Percentiles rank a stretch among this genome's conserved stretches.
Evolutionary conservation across 306 rosid genomes (phyloP).

Genomic region (Trichosanthes cucumerina): DNA sequence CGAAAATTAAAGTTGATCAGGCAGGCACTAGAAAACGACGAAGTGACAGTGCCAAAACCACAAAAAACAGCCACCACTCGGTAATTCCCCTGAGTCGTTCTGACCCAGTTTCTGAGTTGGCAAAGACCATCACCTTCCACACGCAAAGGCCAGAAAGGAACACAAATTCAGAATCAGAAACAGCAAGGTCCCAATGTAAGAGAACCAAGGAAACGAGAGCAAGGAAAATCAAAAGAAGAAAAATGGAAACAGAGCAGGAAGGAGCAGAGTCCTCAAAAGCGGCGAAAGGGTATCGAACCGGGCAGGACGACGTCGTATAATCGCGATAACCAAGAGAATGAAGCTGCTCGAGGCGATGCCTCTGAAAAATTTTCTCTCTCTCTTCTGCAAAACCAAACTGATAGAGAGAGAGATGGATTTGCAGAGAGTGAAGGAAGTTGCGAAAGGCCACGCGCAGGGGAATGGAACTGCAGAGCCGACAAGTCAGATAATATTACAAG

Average conservation of each 20-base stretch:
- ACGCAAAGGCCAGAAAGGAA: conserved; percentile 5
- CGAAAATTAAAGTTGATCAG: neutral
- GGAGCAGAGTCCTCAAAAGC: neutral
- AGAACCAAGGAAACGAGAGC: neutral
- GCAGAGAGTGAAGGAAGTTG: conserved; percentile 19
- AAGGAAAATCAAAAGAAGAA: neutral
- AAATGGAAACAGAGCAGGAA: neutral
- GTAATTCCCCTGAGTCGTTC: neutral
- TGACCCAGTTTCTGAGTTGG: neutral
- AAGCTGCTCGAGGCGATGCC: conserved; percentile 21
- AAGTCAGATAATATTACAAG: neutral
- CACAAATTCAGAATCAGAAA: neutral
- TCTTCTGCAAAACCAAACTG: neutral
- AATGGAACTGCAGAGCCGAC: neutral
- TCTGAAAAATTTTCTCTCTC: conserved; percentile 1
- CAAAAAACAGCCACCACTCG: neutral
- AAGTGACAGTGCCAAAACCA: conserved; percentile 12
- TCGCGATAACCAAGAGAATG: conserved; percentile 15
- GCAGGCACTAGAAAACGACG: conserved; percentile 22
- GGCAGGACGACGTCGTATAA: conserved; percentile 10
- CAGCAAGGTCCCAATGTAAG: neutral
- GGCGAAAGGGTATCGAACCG: neutral
- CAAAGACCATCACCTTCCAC: conserved; percentile 1
- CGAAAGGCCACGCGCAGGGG: conserved; percentile 19
- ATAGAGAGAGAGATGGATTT: conserved; percentile 15